A percentile compares a stretch with the other conserved stretches of the same genome.
phyloP scores from a whole-genome alignment of 2,329 filamentous ascomycete genomes.

The Tricladium varicosporioides region DNA sequence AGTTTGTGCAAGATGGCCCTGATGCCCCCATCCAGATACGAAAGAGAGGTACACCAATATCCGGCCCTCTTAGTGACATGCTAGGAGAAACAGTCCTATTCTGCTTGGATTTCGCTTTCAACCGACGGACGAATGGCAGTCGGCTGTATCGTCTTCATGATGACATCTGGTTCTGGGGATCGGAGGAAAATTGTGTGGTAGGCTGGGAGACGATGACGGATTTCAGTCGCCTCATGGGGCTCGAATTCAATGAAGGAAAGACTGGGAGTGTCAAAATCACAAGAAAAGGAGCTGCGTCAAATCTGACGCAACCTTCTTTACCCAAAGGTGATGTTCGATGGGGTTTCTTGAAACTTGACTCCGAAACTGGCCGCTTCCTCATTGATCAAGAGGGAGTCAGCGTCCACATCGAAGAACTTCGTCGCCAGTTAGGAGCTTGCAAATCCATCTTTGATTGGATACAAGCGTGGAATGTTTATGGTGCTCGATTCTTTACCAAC shows the following conservation, averaged over 20 bases:
- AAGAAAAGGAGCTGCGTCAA: slow-evolving; percentile 11
- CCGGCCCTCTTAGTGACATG: slow-evolving; percentile 55
- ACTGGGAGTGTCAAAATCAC: slow-evolving; percentile 48
- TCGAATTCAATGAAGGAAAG: slow-evolving; percentile 56
- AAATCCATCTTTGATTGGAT: slow-evolving; percentile 54
- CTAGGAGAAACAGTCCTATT: slow-evolving; percentile 61
- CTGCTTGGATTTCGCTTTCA: slow-evolving; percentile 63
- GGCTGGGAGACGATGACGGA: slow-evolving; percentile 56
- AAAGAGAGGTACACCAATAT: slow-evolving; percentile 57
- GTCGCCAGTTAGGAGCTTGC: slow-evolving; percentile 50
- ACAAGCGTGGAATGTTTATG: slow-evolving; percentile 57
- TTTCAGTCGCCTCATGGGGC: slow-evolving; percentile 53
- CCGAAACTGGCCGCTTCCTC: slow-evolving; percentile 44
- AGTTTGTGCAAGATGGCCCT: slow-evolving; percentile 52
- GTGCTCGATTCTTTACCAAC: slow-evolving; percentile 52
- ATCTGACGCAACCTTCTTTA: slow-evolving; percentile 30
- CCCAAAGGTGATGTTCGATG: slow-evolving; percentile 52
- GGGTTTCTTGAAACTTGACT: slow-evolving; percentile 54
- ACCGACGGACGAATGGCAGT: slow-evolving; percentile 51
- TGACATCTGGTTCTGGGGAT: slow-evolving; percentile 66
- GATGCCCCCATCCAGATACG: slow-evolving; percentile 44
- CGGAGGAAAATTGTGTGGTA: slow-evolving; percentile 40
- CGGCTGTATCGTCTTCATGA: slow-evolving; percentile 62
- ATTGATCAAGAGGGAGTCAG: slow-evolving; percentile 53
- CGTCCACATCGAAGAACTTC: slow-evolving; percentile 52